Evolutionary conservation across 1,284 basidiomycete genomes (phyloP), one percentile per base, ranked within the genome.

Genomic region (Moesziomyces parantarcticus): DNA sequence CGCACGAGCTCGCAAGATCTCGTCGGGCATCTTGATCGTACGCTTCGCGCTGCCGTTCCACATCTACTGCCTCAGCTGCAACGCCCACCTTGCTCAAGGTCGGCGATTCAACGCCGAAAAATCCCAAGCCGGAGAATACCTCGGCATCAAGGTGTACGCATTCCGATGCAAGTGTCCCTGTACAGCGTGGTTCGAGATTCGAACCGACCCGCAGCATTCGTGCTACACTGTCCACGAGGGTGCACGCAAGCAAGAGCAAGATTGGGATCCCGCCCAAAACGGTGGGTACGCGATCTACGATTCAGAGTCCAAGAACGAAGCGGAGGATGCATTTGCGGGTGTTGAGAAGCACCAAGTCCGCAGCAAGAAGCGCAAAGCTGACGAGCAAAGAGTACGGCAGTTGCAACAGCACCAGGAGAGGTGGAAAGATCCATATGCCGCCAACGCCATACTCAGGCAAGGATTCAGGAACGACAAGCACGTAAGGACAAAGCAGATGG

Each of bases 121-220:
- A 88, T 91, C 91, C 85, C 97, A 96, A 84, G 89, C 97, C 20
- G 97, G 95, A n/a, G 90, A 89, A 71, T 99, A 99, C 85, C 93
- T 92, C 81, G 92, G 91, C 22, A 98, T 95, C 0, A 92, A 94
- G 3, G 97, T 99, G 55, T 98, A 88, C 84, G 91, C 90, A 0
- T 99, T 99, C 83, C 88, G 92, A 40, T 99, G 96, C 86, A 99
- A 98, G 87, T 99, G 97, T 81, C 93, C 97, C 83, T 85, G 96
- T 2, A 99, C 97, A 80, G 89, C 89, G 62, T 90, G 92, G 92
- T 98, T 99, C 71, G 95, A 97, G 85, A 94, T 99, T 56, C 89
- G 94, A 72, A 99, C 97, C 2, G 97, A 99, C 81, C 97, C 95
- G 0, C 77, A 97, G 93, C 97, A 97, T 78, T 94, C 96, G 0